Evolutionary conservation across 805 yeast species (phyloP).

Genomic region (Zygoascus flipseniorum): DNA sequence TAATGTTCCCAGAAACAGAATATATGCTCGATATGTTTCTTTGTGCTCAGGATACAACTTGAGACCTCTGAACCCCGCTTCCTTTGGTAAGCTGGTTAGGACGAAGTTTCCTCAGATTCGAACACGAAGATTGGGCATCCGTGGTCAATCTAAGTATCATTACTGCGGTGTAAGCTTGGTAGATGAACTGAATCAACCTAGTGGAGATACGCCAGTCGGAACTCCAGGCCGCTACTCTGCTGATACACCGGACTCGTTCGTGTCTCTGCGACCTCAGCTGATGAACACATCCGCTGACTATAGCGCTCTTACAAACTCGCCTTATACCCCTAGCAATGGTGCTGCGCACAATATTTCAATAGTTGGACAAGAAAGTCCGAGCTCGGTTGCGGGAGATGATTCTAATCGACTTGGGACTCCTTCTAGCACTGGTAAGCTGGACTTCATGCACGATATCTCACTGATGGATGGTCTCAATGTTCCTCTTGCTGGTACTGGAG

Average conservation of each 20-base stretch:
- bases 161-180: slow-evolving; percentile 63
- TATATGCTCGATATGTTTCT: slow-evolving; percentile 59
- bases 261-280: background rate
- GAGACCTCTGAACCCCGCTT: slow-evolving; percentile 63
- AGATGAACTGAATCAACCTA: slow-evolving; percentile 24
- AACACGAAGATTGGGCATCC: slow-evolving; percentile 71
- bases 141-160: slow-evolving; percentile 79
- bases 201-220: slow-evolving; percentile 23
- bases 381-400: background rate
- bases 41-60: slow-evolving; percentile 47
- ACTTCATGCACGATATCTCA: background rate
- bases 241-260: slow-evolving; percentile 12
- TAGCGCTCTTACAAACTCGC: background rate
- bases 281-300: background rate
- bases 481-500: background rate
- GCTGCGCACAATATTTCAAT: background rate
- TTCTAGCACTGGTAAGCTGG: background rate
- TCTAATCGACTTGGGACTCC: background rate
- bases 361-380: background rate
- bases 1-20: slow-evolving; percentile 55
- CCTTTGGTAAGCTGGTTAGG: slow-evolving; percentile 67
- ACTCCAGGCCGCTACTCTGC: slow-evolving; percentile 13
- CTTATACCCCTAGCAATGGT: slow-evolving; percentile 4
- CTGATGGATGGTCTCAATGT: background rate
- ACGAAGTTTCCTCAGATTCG: slow-evolving; percentile 56